Base-by-base conservation (phyloP, 345 rosid genomes). In the Hibiscus syriacus region DNA sequence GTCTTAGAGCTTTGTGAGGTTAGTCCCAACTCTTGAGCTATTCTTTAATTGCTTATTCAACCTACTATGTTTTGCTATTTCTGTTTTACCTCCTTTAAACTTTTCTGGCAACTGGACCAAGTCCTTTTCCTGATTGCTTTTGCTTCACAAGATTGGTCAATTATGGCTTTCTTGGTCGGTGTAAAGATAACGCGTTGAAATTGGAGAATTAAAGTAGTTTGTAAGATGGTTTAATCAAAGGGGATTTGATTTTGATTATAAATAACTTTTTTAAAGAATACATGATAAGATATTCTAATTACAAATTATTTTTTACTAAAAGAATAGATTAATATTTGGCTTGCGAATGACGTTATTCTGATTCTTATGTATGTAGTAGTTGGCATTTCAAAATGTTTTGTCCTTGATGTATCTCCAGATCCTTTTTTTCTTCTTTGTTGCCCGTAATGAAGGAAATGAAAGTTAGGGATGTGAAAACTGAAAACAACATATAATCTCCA, bases 1-100 rank as follows among this genome's bases (percentile, higher is more conserved):
- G 46, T 80, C 72, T 74, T 71, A 70, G 13, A 43, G 38, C 38
- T 0, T 2, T 16, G 66, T 30, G 70, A 56, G 77, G 45, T 43
- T 27, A 26, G 50, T 17, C 19, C 9, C 2, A n/a, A 46, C 52
- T 46, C 20, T 46, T 5, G 8, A 43, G 17, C 13, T 32, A 22
- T 9, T 50, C 20, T 50, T 50, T 19, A 50, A 8, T 20, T 19
- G 55, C 25, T 50, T 50, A 10, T 50, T 50, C 25, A 19, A 19
- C 55, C 3, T 50, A 9, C 10, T 39, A 12, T 39, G 12, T 39
- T 39, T 2, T 39, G 45, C 9, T 11, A 39, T 11, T 43, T 5
- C 5, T 39, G 14, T 12, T 12, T 39, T 10, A 39, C 45, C 45
- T 45, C 11, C 10, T 34, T 34, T 34, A 5, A 32, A 32, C 36